These are phyloP conservation scores for Guadua angustifolia DNA, from an alignment of 176 grass and related monocot species.

Conservation along the genomic window DNA sequence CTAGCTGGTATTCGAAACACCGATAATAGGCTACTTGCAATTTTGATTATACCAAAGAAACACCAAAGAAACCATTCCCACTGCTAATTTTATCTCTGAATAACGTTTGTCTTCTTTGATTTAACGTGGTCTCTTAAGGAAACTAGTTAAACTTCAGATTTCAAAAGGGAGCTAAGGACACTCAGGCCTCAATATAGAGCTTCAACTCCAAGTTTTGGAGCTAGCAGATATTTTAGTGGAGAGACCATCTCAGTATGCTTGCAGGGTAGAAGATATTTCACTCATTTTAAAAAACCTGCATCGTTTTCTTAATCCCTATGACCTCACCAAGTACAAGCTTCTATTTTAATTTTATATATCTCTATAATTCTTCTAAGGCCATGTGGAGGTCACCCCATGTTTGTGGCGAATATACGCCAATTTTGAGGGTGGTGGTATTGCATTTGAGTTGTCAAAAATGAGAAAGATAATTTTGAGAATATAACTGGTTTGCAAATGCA, in stretches of 20 bases:
- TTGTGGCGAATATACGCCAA: no score
- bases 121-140: neutral
- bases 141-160: conserved; percentile 61
- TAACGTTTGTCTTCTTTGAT: neutral
- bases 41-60: neutral
- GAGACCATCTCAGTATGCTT: conserved; percentile 91
- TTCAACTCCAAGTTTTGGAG: conserved; percentile 95
- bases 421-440: no score
- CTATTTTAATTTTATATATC: neutral
- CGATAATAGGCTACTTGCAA: conserved; percentile 5
- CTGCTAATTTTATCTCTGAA: neutral
- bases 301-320: conserved; percentile 86
- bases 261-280: conserved; percentile 88
- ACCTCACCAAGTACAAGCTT: conserved; percentile 68
- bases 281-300: conserved; percentile 91
- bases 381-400: no score
- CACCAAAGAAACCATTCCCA: neutral
- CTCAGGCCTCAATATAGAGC: conserved; percentile 69
- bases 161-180: conserved; percentile 84
- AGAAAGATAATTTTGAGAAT: no score
- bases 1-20: no score
- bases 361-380: neutral
- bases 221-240: conserved; percentile 92
- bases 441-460: no score
- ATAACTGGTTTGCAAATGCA: no score